Percentiles rank a stretch among this genome's conserved stretches.
Evolutionary conservation across 2,329 filamentous ascomycete genomes (phyloP).

Genomic region (Incumbomyces delicatus): DNA sequence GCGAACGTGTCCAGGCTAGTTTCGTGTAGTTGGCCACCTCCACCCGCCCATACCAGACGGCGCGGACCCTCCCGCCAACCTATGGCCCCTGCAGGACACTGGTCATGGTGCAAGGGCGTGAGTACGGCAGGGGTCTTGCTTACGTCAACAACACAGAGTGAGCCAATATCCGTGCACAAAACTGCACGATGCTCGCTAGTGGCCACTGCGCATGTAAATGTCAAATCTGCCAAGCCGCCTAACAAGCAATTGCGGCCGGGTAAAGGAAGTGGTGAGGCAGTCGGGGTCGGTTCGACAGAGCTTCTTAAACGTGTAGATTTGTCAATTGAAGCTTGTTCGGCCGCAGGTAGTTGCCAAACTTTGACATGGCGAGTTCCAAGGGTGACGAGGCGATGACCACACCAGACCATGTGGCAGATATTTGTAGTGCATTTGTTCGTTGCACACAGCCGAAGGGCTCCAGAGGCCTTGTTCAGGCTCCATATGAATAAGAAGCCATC

Average conservation of each 20-base stretch:
- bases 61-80: constrained; percentile 1
- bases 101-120: background rate
- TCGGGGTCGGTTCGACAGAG: constrained; percentile 27
- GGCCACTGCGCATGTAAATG: constrained; percentile 66
- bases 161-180: constrained; percentile 76
- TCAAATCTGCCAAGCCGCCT: constrained; percentile 69
- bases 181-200: constrained; percentile 67
- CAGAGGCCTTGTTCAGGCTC: constrained; percentile 73
- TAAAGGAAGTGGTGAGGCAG: constrained; percentile 56
- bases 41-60: constrained; percentile 7
- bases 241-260: constrained; percentile 81
- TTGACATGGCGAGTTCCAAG: constrained; percentile 88
- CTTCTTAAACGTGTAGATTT: constrained; percentile 47
- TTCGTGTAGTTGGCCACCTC: constrained; percentile 4
- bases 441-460: constrained; percentile 65
- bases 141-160: constrained; percentile 72
- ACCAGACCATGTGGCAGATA: constrained; percentile 81
- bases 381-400: constrained; percentile 73
- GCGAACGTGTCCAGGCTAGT: background rate
- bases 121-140: constrained; percentile 4
- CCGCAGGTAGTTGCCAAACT: constrained; percentile 61
- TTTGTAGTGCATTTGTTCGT: constrained; percentile 90
- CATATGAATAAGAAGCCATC: constrained; percentile 92
- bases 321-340: constrained; percentile 47
- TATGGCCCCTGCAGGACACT: background rate